phyloP scores from a whole-genome alignment of 768 basidiomycete species.

The Dacryopinax spathularia region DNA sequence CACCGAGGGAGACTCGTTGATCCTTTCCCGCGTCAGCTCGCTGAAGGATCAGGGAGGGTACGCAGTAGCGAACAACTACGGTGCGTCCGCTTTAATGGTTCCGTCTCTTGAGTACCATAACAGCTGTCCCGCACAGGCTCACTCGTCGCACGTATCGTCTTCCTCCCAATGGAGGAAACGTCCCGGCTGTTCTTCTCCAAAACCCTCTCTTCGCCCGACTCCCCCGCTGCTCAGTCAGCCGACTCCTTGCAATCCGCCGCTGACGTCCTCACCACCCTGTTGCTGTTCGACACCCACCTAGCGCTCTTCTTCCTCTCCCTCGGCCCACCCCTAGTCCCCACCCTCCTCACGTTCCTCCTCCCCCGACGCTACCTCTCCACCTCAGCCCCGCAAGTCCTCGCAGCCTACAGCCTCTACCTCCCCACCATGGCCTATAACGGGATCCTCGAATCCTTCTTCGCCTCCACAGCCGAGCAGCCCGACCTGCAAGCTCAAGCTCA shows the following conservation, averaged over 20 bases:
- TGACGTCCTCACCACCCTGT: constrained; percentile 33
- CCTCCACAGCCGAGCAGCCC: constrained; percentile 51
- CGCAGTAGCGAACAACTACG: constrained; percentile 91
- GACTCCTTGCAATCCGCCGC: constrained; percentile 27
- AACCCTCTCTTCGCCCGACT: constrained; percentile 25
- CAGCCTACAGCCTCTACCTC: constrained; percentile 75
- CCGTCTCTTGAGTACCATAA: not conserved
- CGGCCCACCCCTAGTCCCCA: constrained; percentile 57
- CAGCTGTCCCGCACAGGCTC: constrained; percentile 44
- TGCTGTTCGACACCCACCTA: constrained; percentile 50
- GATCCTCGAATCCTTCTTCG: constrained; percentile 78
- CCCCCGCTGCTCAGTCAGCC: not conserved
- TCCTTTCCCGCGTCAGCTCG: constrained; percentile 71
- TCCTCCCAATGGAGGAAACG: constrained; percentile 93
- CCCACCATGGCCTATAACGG: constrained; percentile 86
- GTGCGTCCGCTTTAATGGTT: constrained; percentile 33
- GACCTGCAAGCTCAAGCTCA: constrained; percentile 54
- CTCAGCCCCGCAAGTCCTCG: constrained; percentile 63
- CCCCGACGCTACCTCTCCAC: constrained; percentile 38
- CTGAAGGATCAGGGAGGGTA: constrained; percentile 86
- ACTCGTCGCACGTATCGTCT: constrained; percentile 76
- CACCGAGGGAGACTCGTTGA: constrained; percentile 88
- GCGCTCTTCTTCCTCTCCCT: constrained; percentile 61
- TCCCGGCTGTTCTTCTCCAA: constrained; percentile 79
- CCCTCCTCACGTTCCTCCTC: constrained; percentile 54